Conservation (phyloP, 345 rosid genomes). For the Eucalyptus cloeziana region DNA sequence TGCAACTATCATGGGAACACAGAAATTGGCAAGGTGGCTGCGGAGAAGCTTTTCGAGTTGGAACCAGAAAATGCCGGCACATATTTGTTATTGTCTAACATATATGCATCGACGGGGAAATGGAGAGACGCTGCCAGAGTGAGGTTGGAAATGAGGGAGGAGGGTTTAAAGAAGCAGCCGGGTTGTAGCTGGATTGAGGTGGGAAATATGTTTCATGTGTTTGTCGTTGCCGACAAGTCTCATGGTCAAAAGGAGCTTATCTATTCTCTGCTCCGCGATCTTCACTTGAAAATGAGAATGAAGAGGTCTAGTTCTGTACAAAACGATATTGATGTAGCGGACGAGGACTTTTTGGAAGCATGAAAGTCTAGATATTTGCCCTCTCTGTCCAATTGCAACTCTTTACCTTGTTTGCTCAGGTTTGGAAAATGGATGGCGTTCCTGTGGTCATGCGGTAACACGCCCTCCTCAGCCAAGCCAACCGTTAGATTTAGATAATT, state of each 20-base stretch:
- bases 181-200: constrained; percentile 70
- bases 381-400: neutral
- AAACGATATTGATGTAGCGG: neutral
- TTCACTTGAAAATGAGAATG: constrained; percentile 35
- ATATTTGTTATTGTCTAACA: constrained; percentile 41
- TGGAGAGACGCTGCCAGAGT: constrained; percentile 39
- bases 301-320: constrained; percentile 3
- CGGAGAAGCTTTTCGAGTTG: constrained; percentile 25
- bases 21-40: constrained; percentile 37
- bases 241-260: constrained; percentile 22
- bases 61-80: constrained; percentile 51
- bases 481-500: neutral
- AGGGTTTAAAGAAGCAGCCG: constrained; percentile 60
- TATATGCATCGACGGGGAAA: constrained; percentile 38
- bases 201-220: constrained; percentile 27
- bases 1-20: constrained; percentile 41
- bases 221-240: constrained; percentile 44
- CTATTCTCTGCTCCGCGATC: constrained; percentile 17
- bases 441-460: neutral
- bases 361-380: neutral
- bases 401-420: neutral
- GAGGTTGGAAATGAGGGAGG: constrained; percentile 49
- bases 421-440: neutral
- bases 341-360: neutral
- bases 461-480: neutral